phyloP scores from a whole-genome alignment of 176 grass and related monocot species.

The Stipa capillata region DNA sequence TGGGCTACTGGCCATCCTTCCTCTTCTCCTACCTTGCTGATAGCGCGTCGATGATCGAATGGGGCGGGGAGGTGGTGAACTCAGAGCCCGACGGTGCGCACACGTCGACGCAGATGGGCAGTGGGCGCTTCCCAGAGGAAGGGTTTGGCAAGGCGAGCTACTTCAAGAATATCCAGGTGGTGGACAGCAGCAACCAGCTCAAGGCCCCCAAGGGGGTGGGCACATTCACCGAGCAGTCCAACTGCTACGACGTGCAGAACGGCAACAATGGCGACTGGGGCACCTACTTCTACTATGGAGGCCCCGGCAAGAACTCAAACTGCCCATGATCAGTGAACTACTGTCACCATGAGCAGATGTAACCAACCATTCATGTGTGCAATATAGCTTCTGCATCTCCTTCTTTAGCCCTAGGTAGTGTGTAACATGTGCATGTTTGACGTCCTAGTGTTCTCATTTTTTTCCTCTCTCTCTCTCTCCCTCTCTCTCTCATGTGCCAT shows the following conservation, averaged over 20 bases:
- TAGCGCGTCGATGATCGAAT: conserved; percentile 68
- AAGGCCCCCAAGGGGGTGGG: conserved; percentile 34
- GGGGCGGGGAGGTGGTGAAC: conserved; percentile 87
- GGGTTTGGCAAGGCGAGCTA: conserved; percentile 78
- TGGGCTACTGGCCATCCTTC: conserved; percentile 76
- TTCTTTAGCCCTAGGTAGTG: conserved; percentile 4
- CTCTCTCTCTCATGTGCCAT: neutral
- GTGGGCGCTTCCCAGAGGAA: conserved; percentile 71
- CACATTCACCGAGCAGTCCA: conserved; percentile 57
- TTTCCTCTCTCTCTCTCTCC: neutral
- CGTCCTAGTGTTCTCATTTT: neutral
- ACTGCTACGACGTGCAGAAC: conserved; percentile 64
- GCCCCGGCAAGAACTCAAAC: conserved; percentile 70
- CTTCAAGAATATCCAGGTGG: no score
- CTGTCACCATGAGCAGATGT: neutral
- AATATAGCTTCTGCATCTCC: conserved; percentile 14
- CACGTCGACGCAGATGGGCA: no score
- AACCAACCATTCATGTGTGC: conserved; percentile 15
- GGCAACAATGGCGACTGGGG: conserved; percentile 79
- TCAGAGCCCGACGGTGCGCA: conserved; percentile 31
- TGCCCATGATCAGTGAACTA: conserved; percentile 30
- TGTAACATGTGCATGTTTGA: conserved; percentile 19
- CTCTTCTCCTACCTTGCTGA: conserved; percentile 58
- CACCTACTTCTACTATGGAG: conserved; percentile 80
- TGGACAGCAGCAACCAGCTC: conserved; percentile 48